Conservation (phyloP, 2,329 filamentous ascomycete genomes). For the Aspergillus carbonarius region DNA sequence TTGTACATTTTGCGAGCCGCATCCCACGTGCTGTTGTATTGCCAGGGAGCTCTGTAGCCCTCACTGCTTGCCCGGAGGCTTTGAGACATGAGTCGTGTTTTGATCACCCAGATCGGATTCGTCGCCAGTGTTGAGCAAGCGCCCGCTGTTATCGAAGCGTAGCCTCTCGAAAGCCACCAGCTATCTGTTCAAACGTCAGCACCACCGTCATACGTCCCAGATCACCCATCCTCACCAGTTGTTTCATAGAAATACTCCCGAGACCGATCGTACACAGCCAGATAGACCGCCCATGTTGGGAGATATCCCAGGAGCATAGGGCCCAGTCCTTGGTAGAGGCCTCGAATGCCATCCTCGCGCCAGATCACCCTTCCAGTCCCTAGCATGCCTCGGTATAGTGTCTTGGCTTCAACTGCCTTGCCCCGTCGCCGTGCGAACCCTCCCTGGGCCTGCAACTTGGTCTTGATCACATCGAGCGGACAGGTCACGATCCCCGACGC, state of each 20-base stretch:
- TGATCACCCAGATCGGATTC: conserved; percentile 99
- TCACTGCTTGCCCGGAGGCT: conserved; percentile 56
- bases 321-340: conserved; percentile 88
- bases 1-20: conserved; percentile 95
- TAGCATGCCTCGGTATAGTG: conserved; percentile 78
- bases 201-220: neutral
- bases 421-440: conserved; percentile 61
- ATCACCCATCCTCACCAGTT: conserved; percentile 55
- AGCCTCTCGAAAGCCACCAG: conserved; percentile 75
- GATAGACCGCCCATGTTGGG: conserved; percentile 97
- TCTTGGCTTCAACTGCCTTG: conserved; percentile 44
- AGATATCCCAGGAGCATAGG: conserved; percentile 95
- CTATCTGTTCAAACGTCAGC: conserved; percentile 56
- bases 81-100: conserved; percentile 97
- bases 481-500: conserved; percentile 94
- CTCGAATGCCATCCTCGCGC: conserved; percentile 80
- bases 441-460: conserved; percentile 92
- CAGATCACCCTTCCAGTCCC: conserved; percentile 86
- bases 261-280: conserved; percentile 91
- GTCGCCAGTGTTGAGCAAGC: conserved; percentile 91
- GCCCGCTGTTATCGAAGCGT: conserved; percentile 86
- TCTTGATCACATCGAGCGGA: conserved; percentile 98
- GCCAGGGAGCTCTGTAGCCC: conserved; percentile 64
- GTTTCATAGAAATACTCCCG: conserved; percentile 70
- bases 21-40: conserved; percentile 86